Base-by-base conservation (phyloP, 1,284 basidiomycete species). In the Papiliotrema terrestris region DNA sequence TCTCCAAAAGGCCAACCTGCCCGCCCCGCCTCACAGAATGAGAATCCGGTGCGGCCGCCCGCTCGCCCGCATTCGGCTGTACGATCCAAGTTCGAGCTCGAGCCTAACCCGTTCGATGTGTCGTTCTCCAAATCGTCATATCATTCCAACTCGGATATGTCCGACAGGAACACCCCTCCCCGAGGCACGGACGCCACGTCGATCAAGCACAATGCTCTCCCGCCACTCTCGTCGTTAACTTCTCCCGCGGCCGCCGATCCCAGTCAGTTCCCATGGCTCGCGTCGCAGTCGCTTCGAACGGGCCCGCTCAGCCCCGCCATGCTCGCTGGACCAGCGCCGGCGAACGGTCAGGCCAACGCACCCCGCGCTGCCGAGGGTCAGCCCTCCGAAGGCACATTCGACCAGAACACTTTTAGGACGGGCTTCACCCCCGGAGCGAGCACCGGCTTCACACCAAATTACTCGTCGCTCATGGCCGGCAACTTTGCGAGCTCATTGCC, bases 21-120 rank as follows among this genome's bases (percentile, higher is more conserved):
- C 26, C 39, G 14, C 39, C 17, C 29, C 29, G 45, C 22, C 36
- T 11, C 19, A 19, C 48, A 51, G 45, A 19, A 29, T 44, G 53
- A 61, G 55, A 58, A 59, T 43, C 56, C 59, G 11, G 56, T 64
- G 50, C 61, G 72, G 26, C 72, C 72, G 1, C 68, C 71, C 8
- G 68, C 71, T 50, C 59, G 71, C 44, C 72, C 72, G 1, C 59
- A 61, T 32, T 35, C 58, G 11, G 58, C 56, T 8, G 53, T 62
- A 14, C 58, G 65, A 52, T 73, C 73, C 14, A 70, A 73, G 57
- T 75, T 78, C 52, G 76, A 76, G 51, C 84, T 91, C 56, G 94
- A 98, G 74, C 91, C 90, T 15, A 98, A 98, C 72, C 94, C 94
- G 0, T 98, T 97, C 71, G 94, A 98, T 72, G 89, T 92, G 76